Evolutionary conservation across 768 basidiomycete genomes (phyloP), one percentile per base, ranked within the genome.

Genomic region (Termitomyces sp.): DNA sequence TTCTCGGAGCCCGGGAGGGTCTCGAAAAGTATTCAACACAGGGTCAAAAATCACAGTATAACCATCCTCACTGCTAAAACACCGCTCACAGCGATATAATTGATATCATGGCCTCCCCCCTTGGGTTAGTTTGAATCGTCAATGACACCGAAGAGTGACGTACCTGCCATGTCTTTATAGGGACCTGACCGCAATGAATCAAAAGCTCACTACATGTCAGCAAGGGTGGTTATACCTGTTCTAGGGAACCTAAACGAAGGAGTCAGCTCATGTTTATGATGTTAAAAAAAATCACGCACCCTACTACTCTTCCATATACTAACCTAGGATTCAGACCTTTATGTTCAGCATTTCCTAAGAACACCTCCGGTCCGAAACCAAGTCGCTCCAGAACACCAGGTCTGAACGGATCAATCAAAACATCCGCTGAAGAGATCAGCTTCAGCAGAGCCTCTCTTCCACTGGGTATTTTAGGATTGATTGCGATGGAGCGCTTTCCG

Each of bases 341-440:
- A 23, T 62, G 62, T 3, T 61, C 61, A 5, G 70, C 75, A 32
- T 65, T 64, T 47, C 84, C 83, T 17, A 90, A 71, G 64, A 92
- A 91, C 3, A 86, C 76, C 5, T 87, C 81, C 0, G 91, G 91
- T 11, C 88, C 91, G 17, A 94, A 73, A 2, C 86, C 87, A 30
- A 91, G 72, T 57, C 80, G 78, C 65, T 94, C 91, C 72, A 93
- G 76, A 2, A 92, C 89, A 1, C 91, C 91, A 49, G 91, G 89
- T 46, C 91, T 76, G 68, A 88, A 94, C 1, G 91, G 84, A 66
- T 94, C 91, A 63, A 94, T 89, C 44, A 93, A 72, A 16, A 93
- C 78, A 68, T 94, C 91, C n/a, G 89, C 86, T 35, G 76, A 68
- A 28, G 73, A 67, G 23, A 92, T 79, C 56, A 94, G 73, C 44